Percentiles rank a stretch among this genome's conserved stretches.
Conservation (phyloP, 352 stramenopile species). For the Globisporangium emineosum region DNA sequence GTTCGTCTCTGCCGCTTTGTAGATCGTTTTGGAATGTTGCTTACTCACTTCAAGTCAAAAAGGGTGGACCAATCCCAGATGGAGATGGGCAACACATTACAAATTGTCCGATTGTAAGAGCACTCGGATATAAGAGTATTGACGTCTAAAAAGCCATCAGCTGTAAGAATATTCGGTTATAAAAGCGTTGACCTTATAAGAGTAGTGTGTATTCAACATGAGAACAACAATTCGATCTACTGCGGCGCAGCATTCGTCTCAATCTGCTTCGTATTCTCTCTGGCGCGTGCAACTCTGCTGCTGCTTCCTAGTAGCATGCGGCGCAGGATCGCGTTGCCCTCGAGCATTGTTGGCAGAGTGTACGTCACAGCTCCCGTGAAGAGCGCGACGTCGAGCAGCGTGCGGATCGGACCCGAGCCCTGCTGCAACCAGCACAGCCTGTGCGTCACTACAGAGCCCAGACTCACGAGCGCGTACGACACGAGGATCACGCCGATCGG, state of each 20-base stretch:
- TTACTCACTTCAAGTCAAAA: no score
- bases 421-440: conserved; percentile 36
- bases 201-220: no score
- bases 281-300: not conserved
- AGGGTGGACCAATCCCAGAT: no score
- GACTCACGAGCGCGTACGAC: conserved; percentile 57
- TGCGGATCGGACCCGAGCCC: conserved; percentile 25
- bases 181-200: not conserved
- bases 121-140: no score
- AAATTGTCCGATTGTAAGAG: no score
- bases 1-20: not conserved
- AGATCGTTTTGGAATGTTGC: not conserved
- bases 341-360: conserved; percentile 33
- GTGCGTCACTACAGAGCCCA: conserved; percentile 37
- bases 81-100: no score
- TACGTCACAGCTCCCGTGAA: conserved; percentile 33
- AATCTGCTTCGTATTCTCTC: not conserved
- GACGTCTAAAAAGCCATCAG: no score
- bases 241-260: no score
- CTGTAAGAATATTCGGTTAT: not conserved
- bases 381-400: conserved; percentile 34
- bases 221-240: not conserved
- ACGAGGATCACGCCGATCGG: conserved; percentile 60
- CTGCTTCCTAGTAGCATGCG: conserved; percentile 24
- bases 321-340: conserved; percentile 27